A percentile compares a stretch with the other conserved stretches of the same genome.
Conservation (phyloP, 495 filamentous ascomycete genomes). For the Sporormia fimetaria region DNA sequence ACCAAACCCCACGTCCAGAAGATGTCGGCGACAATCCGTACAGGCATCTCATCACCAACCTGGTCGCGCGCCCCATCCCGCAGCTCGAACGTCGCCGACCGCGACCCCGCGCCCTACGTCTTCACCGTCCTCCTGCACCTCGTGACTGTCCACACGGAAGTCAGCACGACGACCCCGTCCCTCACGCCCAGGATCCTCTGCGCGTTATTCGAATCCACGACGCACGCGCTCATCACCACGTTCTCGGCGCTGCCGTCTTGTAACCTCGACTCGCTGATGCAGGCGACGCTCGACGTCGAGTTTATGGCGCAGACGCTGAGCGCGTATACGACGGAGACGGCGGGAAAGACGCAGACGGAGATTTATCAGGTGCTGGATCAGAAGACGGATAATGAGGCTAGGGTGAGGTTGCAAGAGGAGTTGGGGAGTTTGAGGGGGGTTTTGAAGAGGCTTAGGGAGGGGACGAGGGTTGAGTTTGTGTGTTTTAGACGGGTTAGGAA, state of each 20-base stretch:
- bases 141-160: slow-evolving; percentile 84
- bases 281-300: slow-evolving; percentile 92
- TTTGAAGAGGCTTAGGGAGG: slow-evolving; percentile 71
- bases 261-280: slow-evolving; percentile 73
- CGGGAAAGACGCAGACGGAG: slow-evolving; percentile 64
- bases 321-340: slow-evolving; percentile 75
- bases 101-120: slow-evolving; percentile 70
- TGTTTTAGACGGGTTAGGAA: slow-evolving; percentile 31
- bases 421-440: slow-evolving; percentile 77
- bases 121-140: slow-evolving; percentile 72
- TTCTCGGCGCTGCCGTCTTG: slow-evolving; percentile 55
- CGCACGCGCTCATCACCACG: slow-evolving; percentile 38
- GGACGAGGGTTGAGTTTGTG: slow-evolving; percentile 68
- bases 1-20: slow-evolving; percentile 56
- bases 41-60: slow-evolving; percentile 55
- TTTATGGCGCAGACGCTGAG: slow-evolving; percentile 89
- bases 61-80: slow-evolving; percentile 51
- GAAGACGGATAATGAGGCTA: slow-evolving; percentile 74
- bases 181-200: slow-evolving; percentile 66
- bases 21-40: slow-evolving; percentile 51
- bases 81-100: slow-evolving; percentile 41
- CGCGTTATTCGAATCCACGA: slow-evolving; percentile 66
- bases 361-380: slow-evolving; percentile 83
- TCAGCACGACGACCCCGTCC: slow-evolving; percentile 54
- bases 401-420: slow-evolving; percentile 67